Base-by-base conservation (phyloP, 2,329 filamentous ascomycete genomes). In the Coniochaeta sp. region DNA sequence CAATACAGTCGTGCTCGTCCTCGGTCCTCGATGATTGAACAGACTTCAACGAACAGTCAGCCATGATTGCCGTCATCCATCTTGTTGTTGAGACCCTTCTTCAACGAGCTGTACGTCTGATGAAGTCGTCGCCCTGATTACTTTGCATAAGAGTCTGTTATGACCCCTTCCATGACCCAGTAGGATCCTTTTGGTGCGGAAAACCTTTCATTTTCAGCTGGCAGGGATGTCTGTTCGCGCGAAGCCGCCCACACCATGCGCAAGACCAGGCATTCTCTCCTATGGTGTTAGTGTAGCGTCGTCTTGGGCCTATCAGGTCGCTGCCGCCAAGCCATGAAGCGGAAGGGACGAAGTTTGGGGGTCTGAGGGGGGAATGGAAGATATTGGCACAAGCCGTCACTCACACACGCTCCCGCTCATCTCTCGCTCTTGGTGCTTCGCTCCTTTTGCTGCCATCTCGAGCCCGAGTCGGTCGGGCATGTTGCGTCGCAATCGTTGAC, bases 131-230 rank as follows among this genome's bases (percentile, higher is more conserved):
- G 40, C n/a, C n/a, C n/a, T n/a, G n/a, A n/a, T n/a, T n/a, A n/a
- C n/a, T n/a, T n/a, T n/a, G n/a, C n/a, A n/a, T n/a, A n/a, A n/a
- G n/a, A n/a, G n/a, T n/a, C n/a, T n/a, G n/a, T n/a, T 8, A 47
- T 24, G 10, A 9, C 28, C 12, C 10, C 17, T 34, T 55, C 9
- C 26, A 2, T 8, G 28, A 30, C 26, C n/a, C 30, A n/a, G 30
- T 34, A 30, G 30, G 42, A 54, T 28, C 47, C 32, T 4, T 40
- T 38, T 26, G 12, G 47, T 7, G n/a, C 40, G 22, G 28, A n/a
- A 40, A 19, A 40, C 16, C 17, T 19, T 38, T 50, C 26, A 14
- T 26, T 38, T 63, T 66, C 66, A 66, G 65, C 65, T 67, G 61
- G 36, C 63, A 65, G 60, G 64, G 66, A 44, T 61, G 6, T 3